phyloP scores from a whole-genome alignment of 306 rosid species.

The Datisca glomerata region DNA sequence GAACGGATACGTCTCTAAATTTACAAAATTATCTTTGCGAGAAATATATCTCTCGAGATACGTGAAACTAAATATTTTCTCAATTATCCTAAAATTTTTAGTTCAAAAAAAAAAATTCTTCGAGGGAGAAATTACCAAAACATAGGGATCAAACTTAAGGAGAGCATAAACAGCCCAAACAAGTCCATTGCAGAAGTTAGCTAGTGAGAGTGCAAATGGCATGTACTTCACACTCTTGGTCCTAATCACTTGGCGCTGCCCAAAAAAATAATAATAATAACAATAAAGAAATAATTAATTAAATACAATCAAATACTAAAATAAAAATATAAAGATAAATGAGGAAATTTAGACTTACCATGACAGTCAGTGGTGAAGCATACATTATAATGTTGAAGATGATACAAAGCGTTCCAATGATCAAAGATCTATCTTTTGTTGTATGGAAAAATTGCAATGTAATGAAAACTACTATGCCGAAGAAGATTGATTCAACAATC shows the following conservation, averaged over 20 bases:
- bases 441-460: conserved; percentile 17
- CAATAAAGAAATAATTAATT: neutral
- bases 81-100: neutral
- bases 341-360: conserved; percentile 30
- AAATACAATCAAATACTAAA: neutral
- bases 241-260: conserved; percentile 44
- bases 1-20: no score
- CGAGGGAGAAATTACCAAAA: conserved; percentile 30
- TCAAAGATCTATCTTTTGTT: conserved; percentile 13
- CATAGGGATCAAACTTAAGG: conserved; percentile 44
- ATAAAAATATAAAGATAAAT: neutral
- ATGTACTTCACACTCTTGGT: conserved; percentile 83
- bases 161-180: conserved; percentile 49
- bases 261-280: neutral
- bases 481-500: conserved; percentile 24
- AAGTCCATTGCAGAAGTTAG: conserved; percentile 43
- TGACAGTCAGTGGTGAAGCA: conserved; percentile 71
- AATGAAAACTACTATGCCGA: conserved; percentile 9
- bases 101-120: neutral
- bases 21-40: no score
- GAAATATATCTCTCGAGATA: no score
- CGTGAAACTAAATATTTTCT: no score
- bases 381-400: conserved; percentile 65
- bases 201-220: conserved; percentile 64
- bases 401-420: conserved; percentile 44